Evolutionary conservation across 371 early-diverging fungal species (phyloP).

Genomic region (Catenaria anguillulae): DNA sequence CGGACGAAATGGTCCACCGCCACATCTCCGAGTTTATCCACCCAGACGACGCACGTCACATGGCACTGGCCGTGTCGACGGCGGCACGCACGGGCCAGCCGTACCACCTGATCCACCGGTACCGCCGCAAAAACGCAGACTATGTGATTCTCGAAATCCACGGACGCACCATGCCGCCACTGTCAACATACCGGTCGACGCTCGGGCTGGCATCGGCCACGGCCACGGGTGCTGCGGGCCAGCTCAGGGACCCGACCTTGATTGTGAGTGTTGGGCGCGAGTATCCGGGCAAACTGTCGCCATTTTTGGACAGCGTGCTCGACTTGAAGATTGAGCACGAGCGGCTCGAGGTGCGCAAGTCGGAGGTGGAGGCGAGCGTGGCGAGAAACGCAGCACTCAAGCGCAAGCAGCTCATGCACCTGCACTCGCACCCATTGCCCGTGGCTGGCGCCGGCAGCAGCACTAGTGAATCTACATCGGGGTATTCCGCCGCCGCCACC

Average conservation of each 20-base stretch:
- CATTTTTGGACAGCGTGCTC: neutral
- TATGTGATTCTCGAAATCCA: neutral
- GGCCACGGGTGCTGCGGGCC: neutral
- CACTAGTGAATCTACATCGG: too few species aligned
- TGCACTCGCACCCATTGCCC: too few species aligned
- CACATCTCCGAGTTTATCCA: neutral
- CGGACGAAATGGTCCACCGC: neutral
- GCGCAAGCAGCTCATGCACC: too few species aligned
- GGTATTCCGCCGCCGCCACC: too few species aligned
- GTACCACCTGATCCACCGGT: neutral
- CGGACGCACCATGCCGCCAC: neutral
- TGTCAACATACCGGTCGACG: too few species aligned
- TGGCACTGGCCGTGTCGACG: neutral
- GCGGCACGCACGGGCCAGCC: neutral
- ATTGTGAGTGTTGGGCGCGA: neutral
- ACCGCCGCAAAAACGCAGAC: constrained; percentile 3
- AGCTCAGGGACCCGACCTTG: neutral
- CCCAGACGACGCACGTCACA: neutral
- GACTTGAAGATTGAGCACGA: neutral
- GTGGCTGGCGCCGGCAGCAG: too few species aligned
- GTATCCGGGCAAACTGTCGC: constrained; percentile 3
- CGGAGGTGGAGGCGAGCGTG: neutral
- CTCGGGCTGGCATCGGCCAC: neutral
- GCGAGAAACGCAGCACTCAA: too few species aligned
- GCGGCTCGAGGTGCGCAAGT: neutral